Conservation (phyloP, 2,329 filamentous ascomycete genomes). For the Tricladium varicosporioides region DNA sequence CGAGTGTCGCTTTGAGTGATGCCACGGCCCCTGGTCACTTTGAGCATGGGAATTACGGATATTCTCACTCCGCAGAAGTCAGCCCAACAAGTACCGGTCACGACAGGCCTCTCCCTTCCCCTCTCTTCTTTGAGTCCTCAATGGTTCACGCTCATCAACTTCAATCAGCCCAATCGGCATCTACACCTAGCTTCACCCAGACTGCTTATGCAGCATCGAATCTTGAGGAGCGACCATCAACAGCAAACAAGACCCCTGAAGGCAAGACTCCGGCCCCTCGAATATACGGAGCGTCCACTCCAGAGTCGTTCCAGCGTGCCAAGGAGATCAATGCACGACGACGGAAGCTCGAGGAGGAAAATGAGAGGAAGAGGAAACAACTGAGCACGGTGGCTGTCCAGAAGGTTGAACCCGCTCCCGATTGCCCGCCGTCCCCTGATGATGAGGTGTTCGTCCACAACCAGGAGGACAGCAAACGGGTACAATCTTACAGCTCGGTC, state of each 20-base stretch:
- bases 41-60: constrained; percentile 18
- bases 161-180: constrained; percentile 19
- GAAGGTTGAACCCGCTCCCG: constrained; percentile 29
- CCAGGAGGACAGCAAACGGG: constrained; percentile 23
- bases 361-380: constrained; percentile 34
- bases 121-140: constrained; percentile 30
- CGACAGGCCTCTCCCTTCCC: constrained; percentile 28
- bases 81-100: constrained; percentile 19
- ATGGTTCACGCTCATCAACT: constrained; percentile 24
- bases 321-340: constrained; percentile 33
- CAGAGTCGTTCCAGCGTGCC: constrained; percentile 40
- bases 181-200: constrained; percentile 27
- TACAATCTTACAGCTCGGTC: constrained; percentile 31
- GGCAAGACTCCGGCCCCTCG: constrained; percentile 37
- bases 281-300: constrained; percentile 39
- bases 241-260: constrained; percentile 45
- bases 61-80: constrained; percentile 23
- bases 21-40: constrained; percentile 58
- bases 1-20: constrained; percentile 63
- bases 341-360: constrained; percentile 36
- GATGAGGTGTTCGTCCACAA: constrained; percentile 37
- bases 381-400: constrained; percentile 10
- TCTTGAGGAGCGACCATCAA: constrained; percentile 46
- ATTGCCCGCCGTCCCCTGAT: constrained; percentile 47
- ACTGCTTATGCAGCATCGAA: constrained; percentile 32